These are phyloP conservation scores for Apiotrichum brassicae DNA, from an alignment of 1,284 basidiomycete species.

Conservation along the genomic window DNA sequence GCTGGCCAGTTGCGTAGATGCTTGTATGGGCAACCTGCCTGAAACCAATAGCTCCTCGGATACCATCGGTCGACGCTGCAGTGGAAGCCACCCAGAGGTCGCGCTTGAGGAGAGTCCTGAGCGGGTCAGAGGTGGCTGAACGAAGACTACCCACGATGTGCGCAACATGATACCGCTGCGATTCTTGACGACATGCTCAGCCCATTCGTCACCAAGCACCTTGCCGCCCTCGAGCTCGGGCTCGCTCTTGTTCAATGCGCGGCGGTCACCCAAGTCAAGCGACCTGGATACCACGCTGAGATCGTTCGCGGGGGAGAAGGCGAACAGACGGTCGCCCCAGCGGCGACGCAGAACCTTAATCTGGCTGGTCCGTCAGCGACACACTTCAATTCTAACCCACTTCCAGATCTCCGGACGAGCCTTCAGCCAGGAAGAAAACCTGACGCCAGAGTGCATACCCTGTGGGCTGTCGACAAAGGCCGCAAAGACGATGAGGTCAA, in stretches of 20 bases:
- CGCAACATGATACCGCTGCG: slow-evolving; percentile 89
- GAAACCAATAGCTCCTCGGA: slow-evolving; percentile 93
- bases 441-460: slow-evolving; percentile 59
- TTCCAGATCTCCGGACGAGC: slow-evolving; percentile 90
- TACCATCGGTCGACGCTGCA: slow-evolving; percentile 55
- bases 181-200: slow-evolving; percentile 85
- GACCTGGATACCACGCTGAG: slow-evolving; percentile 52
- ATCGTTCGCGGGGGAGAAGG: slow-evolving; percentile 84
- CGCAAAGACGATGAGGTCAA: slow-evolving; percentile 92
- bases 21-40: slow-evolving; percentile 74
- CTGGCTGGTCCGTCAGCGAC: slow-evolving; percentile 55
- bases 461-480: slow-evolving; percentile 73
- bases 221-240: slow-evolving; percentile 69
- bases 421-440: slow-evolving; percentile 82
- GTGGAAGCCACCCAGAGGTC: slow-evolving; percentile 81
- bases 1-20: slow-evolving; percentile 82
- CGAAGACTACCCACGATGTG: slow-evolving; percentile 56
- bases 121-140: not conserved
- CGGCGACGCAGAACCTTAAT: slow-evolving; percentile 74
- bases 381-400: slow-evolving; percentile 50
- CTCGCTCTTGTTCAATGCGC: slow-evolving; percentile 9
- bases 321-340: slow-evolving; percentile 67
- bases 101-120: slow-evolving; percentile 55
- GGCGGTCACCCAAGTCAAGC: slow-evolving; percentile 29
- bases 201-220: slow-evolving; percentile 87